Percentiles rank a stretch among this genome's conserved stretches.
Evolutionary conservation across 2,329 filamentous ascomycete species (phyloP).

Genomic region (Triangularia verruculosa): DNA sequence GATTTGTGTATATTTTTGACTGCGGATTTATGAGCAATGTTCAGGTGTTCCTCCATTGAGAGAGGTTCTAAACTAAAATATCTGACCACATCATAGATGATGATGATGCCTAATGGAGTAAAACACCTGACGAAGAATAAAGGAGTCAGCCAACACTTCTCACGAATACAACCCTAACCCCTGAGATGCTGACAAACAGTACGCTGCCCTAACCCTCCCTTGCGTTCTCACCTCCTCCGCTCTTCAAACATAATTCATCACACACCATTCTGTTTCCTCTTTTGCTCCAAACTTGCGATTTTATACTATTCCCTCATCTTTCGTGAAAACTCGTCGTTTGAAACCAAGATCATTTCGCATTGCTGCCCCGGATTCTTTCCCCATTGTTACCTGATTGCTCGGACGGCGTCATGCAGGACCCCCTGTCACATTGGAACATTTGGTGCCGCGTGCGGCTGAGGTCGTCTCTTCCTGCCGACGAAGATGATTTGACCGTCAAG

Average conservation of each 20-base stretch:
- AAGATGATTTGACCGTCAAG: not conserved
- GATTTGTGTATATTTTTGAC: not conserved
- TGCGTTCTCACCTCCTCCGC: not conserved
- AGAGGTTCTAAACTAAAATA: not conserved
- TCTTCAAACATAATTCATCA: not conserved
- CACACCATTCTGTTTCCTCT: too few species aligned
- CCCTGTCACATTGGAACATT: not conserved
- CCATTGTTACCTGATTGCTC: not conserved
- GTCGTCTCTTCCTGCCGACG: not conserved
- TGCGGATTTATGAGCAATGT: not conserved
- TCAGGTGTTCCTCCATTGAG: not conserved
- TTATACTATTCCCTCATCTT: too few species aligned
- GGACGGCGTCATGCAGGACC: slow-evolving; percentile 5
- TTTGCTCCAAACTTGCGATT: too few species aligned
- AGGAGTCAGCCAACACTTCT: not conserved
- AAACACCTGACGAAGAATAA: not conserved
- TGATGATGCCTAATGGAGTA: not conserved
- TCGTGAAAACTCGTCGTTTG: not conserved
- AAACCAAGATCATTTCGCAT: not conserved
- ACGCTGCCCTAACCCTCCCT: not conserved
- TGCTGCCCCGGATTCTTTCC: not conserved
- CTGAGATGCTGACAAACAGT: too few species aligned
- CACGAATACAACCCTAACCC: not conserved
- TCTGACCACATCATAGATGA: not conserved
- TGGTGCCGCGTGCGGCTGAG: slow-evolving; percentile 6